phyloP scores from a whole-genome alignment of 768 basidiomycete species.

The Trametes cingulata region DNA sequence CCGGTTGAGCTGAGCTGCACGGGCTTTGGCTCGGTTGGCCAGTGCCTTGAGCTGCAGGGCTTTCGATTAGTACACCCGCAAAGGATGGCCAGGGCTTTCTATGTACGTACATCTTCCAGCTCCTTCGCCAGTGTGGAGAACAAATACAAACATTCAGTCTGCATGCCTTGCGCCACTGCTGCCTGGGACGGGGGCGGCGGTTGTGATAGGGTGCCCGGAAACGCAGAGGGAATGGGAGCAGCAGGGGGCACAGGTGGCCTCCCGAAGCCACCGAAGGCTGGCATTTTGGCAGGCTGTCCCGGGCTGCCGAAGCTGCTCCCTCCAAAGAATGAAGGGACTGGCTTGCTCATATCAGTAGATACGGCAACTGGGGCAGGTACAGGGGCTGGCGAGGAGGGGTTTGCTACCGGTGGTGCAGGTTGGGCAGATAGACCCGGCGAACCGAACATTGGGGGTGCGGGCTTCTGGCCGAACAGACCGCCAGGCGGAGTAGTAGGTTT shows the following conservation, averaged over 20 bases:
- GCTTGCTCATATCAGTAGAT: neutral
- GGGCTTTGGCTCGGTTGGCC: constrained; percentile 2
- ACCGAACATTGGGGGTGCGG: neutral
- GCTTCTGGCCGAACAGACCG: constrained; percentile 15
- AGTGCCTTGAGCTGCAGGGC: constrained; percentile 11
- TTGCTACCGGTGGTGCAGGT: neutral
- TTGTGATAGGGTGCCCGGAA: neutral
- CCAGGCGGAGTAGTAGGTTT: neutral
- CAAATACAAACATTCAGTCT: constrained; percentile 59
- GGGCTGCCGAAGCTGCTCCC: neutral
- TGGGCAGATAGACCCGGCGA: neutral
- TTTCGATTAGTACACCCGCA: no score
- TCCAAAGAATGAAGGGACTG: neutral
- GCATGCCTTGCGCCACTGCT: constrained; percentile 62
- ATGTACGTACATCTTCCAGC: constrained; percentile 56
- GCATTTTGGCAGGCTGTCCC: neutral
- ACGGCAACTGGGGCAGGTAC: neutral
- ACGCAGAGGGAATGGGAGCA: constrained; percentile 6
- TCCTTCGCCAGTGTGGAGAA: constrained; percentile 50
- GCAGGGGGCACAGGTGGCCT: constrained; percentile 1
- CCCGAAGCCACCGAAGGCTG: neutral
- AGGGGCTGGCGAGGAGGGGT: constrained; percentile 1
- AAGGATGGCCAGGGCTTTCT: neutral
- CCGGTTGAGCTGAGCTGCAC: constrained; percentile 24
- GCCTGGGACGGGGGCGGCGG: constrained; percentile 22